Evolutionary conservation across 192 early-diverging fungal species (phyloP).

Genomic region (Mortierella antarctica): DNA sequence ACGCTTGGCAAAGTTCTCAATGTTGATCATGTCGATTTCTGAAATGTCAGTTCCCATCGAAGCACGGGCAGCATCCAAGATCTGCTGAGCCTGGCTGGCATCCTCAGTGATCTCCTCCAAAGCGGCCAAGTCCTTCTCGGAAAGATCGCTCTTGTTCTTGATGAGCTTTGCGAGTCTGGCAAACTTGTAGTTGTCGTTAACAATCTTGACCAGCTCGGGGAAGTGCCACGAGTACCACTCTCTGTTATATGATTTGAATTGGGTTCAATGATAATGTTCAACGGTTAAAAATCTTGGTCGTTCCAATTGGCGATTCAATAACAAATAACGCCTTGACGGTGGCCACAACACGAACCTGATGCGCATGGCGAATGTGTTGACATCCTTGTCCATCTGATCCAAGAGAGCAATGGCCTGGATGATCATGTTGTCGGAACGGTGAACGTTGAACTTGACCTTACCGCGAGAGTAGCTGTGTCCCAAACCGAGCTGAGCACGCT

Average conservation of each 20-base stretch:
- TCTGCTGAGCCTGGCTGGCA: slow-evolving; percentile 84
- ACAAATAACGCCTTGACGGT: no score
- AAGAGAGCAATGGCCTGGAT: slow-evolving; percentile 90
- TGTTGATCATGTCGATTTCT: slow-evolving; percentile 95
- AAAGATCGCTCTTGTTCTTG: slow-evolving; percentile 91
- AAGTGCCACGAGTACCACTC: slow-evolving; percentile 99
- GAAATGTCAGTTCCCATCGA: slow-evolving; percentile 99
- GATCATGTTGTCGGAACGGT: slow-evolving; percentile 96
- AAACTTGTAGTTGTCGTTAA: slow-evolving; percentile 92
- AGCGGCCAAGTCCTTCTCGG: slow-evolving; percentile 78
- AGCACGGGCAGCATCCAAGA: slow-evolving; percentile 91
- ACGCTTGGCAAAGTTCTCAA: slow-evolving; percentile 91
- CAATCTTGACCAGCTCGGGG: slow-evolving; percentile 97
- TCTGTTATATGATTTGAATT: slow-evolving; percentile 49
- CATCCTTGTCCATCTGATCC: slow-evolving; percentile 98
- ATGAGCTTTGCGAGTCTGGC: slow-evolving; percentile 90
- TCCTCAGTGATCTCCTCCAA: slow-evolving; percentile 89
- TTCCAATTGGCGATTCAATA: no score
- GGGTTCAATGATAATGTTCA: no score
- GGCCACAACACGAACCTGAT: slow-evolving; percentile 69
- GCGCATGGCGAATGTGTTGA: slow-evolving; percentile 98
- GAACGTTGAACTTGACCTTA: slow-evolving; percentile 99
- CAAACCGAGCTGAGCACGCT: slow-evolving; percentile 95
- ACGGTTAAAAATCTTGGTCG: no score
- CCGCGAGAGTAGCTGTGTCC: slow-evolving; percentile 98